phyloP scores from a whole-genome alignment of 768 basidiomycete genomes.

The Jaapia argillacea region DNA sequence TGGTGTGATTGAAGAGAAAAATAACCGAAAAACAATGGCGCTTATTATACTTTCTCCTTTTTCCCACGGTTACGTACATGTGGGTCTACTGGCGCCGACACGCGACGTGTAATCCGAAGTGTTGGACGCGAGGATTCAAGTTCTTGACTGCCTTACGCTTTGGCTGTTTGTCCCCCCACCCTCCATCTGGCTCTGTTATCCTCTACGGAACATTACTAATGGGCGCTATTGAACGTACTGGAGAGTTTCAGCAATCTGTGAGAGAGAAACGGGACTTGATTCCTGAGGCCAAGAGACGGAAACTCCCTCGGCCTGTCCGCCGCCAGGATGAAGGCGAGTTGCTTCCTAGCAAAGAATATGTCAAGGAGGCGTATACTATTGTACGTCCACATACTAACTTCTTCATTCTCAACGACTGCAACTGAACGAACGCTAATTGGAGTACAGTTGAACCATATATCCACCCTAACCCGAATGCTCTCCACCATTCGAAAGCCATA shows the following conservation, averaged over 20 bases:
- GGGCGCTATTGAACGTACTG: constrained; percentile 51
- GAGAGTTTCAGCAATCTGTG: constrained; percentile 46
- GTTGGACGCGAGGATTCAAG: too few species aligned
- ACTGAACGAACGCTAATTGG: constrained; percentile 3
- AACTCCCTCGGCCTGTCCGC: constrained; percentile 22
- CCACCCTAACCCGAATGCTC: constrained; percentile 63
- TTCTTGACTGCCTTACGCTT: too few species aligned
- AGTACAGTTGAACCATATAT: constrained; percentile 61
- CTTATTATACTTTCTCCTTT: not conserved
- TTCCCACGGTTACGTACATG: not conserved
- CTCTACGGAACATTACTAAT: constrained; percentile 22
- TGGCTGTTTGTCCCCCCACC: not conserved
- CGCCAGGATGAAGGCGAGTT: constrained; percentile 22
- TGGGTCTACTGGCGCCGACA: not conserved
- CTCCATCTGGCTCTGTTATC: constrained; percentile 1
- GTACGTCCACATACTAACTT: constrained; percentile 30
- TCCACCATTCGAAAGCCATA: constrained; percentile 75
- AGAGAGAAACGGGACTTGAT: constrained; percentile 31
- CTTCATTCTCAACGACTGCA: not conserved
- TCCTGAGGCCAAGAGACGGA: constrained; percentile 43
- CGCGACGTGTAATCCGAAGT: not conserved
- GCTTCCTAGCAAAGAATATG: constrained; percentile 50
- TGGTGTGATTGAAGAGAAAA: constrained; percentile 16
- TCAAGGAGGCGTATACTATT: constrained; percentile 68
- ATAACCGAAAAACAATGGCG: constrained; percentile 2